Evolutionary conservation across 345 rosid species (phyloP).

Genomic region (Arabidopsis thaliana): TAIR10.1 NC_003076.8:16398001-16398500

Average conservation of each 20-base stretch:
- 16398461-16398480: background rate
- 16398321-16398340: no score
- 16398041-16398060: background rate
- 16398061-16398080: conserved; percentile 14
- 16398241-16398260: background rate
- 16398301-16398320: background rate
- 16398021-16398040: conserved; percentile 21
- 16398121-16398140: background rate
- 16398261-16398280: background rate
- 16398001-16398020: conserved; percentile 3
- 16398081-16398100: conserved; percentile 24
- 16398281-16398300: background rate
- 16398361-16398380: background rate
- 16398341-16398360: background rate
- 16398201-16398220: background rate
- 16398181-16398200: background rate
- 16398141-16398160: conserved; percentile 6
- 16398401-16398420: background rate
- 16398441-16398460: no score
- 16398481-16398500: no score
- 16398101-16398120: background rate
- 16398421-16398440: no score
- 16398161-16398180: conserved; percentile 7
- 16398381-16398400: background rate
- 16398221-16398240: background rate